phyloP scores from a whole-genome alignment of 2,329 filamentous ascomycete species.

The Nemania bipapillata region DNA sequence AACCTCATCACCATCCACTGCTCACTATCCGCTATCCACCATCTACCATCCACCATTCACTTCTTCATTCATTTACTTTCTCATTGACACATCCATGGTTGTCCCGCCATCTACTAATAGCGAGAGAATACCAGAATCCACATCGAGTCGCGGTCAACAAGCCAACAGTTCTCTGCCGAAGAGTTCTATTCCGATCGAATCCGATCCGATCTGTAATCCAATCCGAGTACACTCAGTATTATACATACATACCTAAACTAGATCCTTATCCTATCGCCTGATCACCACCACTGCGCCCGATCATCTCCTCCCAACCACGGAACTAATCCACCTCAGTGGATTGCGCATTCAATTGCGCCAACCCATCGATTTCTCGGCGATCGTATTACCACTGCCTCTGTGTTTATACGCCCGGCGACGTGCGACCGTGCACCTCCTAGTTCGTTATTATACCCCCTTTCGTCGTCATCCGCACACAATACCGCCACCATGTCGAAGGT shows the following conservation, averaged over 20 bases:
- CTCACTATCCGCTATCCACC: too few relatives aligned
- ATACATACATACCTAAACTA: constrained; percentile 2
- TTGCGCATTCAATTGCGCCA: constrained; percentile 38
- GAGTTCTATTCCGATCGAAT: constrained; percentile 16
- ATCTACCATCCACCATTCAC: constrained; percentile 25
- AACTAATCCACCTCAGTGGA: constrained; percentile 23
- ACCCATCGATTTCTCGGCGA: background rate
- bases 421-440: constrained; percentile 24
- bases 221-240: background rate
- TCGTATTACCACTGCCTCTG: constrained; percentile 4
- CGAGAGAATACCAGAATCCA: background rate
- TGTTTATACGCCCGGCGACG: constrained; percentile 23
- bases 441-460: constrained; percentile 22
- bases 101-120: constrained; percentile 1
- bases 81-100: constrained; percentile 9
- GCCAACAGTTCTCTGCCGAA: background rate
- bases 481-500: constrained; percentile 86
- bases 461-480: constrained; percentile 35
- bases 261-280: constrained; percentile 16
- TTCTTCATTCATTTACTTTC: constrained; percentile 22
- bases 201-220: constrained; percentile 2
- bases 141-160: constrained; percentile 12
- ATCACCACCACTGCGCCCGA: constrained; percentile 31
- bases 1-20: constrained; percentile 37
- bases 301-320: constrained; percentile 22